Conservation (phyloP, 2,329 filamentous ascomycete genomes). For the Aspergillus ustus region DNA sequence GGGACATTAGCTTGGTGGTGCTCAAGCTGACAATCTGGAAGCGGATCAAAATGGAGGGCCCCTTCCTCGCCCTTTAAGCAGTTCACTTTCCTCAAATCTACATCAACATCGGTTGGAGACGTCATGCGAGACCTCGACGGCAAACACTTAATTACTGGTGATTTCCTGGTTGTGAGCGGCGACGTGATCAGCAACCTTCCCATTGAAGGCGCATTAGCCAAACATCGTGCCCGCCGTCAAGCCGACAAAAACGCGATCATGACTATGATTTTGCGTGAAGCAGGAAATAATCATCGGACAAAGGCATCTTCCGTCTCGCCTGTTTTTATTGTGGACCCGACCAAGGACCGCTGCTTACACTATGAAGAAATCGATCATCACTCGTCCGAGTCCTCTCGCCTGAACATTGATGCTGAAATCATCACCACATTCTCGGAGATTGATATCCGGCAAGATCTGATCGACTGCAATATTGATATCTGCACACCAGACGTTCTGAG, state of each 20-base stretch:
- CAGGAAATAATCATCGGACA: conserved; percentile 74
- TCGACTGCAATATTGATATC: conserved; percentile 95
- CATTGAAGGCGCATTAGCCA: conserved; percentile 76
- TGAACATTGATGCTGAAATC: conserved; percentile 79
- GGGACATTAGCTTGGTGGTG: background rate
- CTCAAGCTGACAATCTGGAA: conserved; percentile 28
- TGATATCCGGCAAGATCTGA: conserved; percentile 82
- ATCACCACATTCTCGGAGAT: conserved; percentile 74
- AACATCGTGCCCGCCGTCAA: conserved; percentile 78
- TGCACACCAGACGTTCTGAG: conserved; percentile 95
- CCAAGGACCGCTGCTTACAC: conserved; percentile 80
- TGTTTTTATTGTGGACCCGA: conserved; percentile 83
- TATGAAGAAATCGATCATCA: conserved; percentile 85
- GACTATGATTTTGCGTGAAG: conserved; percentile 88
- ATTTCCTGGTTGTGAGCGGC: conserved; percentile 91
- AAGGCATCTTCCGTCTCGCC: conserved; percentile 77
- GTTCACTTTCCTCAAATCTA: conserved; percentile 84
- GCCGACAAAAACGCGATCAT: conserved; percentile 95
- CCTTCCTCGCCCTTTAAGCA: conserved; percentile 79
- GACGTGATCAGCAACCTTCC: conserved; percentile 89
- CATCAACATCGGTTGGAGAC: conserved; percentile 86
- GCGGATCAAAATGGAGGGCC: conserved; percentile 73
- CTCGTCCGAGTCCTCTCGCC: conserved; percentile 55
- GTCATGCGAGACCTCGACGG: conserved; percentile 92
- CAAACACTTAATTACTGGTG: conserved; percentile 80